A percentile compares a stretch with the other conserved stretches of the same genome.
Evolutionary conservation across 306 rosid genomes (phyloP).

Genomic region (Benincasa hispida): DNA sequence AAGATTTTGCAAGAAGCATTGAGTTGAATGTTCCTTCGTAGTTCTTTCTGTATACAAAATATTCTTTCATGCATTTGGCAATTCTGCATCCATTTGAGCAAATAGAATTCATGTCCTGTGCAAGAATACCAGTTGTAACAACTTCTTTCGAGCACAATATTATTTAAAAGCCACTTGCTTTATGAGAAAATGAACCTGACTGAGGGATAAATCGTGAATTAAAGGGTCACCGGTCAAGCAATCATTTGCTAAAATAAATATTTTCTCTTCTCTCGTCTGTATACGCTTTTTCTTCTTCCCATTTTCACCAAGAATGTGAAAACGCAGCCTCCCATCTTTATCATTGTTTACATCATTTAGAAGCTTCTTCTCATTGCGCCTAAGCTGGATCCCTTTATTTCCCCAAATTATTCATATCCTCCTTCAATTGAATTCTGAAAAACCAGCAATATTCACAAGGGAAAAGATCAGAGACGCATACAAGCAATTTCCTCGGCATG

Average conservation of each 20-base stretch:
- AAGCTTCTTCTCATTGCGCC: constrained; percentile 90
- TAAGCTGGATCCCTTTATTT: constrained; percentile 86
- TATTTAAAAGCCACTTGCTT: constrained; percentile 13
- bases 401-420: constrained; percentile 12
- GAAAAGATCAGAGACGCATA: constrained; percentile 18
- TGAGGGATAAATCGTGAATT: constrained; percentile 68
- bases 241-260: constrained; percentile 76
- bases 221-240: constrained; percentile 96
- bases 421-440: constrained; percentile 10
- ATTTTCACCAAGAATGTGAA: constrained; percentile 59
- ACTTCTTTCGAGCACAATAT: constrained; percentile 3
- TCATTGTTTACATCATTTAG: constrained; percentile 76
- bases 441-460: neutral
- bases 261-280: constrained; percentile 89
- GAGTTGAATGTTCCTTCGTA: constrained; percentile 68
- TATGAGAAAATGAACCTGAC: constrained; percentile 48
- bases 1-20: constrained; percentile 70
- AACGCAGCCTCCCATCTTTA: constrained; percentile 84
- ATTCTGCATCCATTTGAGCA: constrained; percentile 93
- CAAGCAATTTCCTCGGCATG: constrained; percentile 85
- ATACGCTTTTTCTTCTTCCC: constrained; percentile 85
- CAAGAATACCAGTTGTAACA: constrained; percentile 18
- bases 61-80: constrained; percentile 91
- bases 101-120: constrained; percentile 76
- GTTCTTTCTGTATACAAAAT: constrained; percentile 63